Evolutionary conservation across 2,329 filamentous ascomycete species (phyloP).

Genomic region (Bipolaris zeicola): DNA sequence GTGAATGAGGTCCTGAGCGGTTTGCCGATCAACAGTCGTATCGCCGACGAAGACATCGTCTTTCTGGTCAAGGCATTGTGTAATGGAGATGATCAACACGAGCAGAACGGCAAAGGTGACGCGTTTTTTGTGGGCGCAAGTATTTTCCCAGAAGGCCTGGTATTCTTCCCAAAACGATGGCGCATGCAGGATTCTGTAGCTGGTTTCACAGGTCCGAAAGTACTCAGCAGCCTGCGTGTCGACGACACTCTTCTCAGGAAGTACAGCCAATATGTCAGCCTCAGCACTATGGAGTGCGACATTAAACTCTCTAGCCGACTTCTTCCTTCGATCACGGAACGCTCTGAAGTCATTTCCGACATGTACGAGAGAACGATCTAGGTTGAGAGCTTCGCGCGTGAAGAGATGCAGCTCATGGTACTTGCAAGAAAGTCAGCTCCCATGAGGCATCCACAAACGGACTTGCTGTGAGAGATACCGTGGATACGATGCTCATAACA

Average conservation of each 20-base stretch:
- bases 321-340: constrained; percentile 40
- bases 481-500: constrained; percentile 42
- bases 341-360: constrained; percentile 43
- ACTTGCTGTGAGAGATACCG: constrained; percentile 29
- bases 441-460: not conserved
- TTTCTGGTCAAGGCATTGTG: constrained; percentile 43
- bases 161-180: constrained; percentile 61
- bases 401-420: constrained; percentile 47
- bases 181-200: constrained; percentile 59
- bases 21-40: constrained; percentile 50
- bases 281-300: constrained; percentile 27
- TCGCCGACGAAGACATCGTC: constrained; percentile 51
- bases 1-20: constrained; percentile 47
- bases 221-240: constrained; percentile 56
- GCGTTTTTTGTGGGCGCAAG: constrained; percentile 28
- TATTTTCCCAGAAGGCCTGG: constrained; percentile 52
- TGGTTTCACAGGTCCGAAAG: constrained; percentile 57
- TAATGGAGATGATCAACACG: constrained; percentile 48
- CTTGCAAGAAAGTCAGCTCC: constrained; percentile 23
- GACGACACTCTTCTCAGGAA: constrained; percentile 46
- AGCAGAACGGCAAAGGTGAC: constrained; percentile 49
- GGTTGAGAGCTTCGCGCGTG: constrained; percentile 37
- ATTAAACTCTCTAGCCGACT: constrained; percentile 27
- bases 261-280: constrained; percentile 43
- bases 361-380: constrained; percentile 38